These are phyloP conservation scores for Aspergillus costaricaensis DNA, from an alignment of 2,329 filamentous ascomycete species.

Conservation along the genomic window DNA sequence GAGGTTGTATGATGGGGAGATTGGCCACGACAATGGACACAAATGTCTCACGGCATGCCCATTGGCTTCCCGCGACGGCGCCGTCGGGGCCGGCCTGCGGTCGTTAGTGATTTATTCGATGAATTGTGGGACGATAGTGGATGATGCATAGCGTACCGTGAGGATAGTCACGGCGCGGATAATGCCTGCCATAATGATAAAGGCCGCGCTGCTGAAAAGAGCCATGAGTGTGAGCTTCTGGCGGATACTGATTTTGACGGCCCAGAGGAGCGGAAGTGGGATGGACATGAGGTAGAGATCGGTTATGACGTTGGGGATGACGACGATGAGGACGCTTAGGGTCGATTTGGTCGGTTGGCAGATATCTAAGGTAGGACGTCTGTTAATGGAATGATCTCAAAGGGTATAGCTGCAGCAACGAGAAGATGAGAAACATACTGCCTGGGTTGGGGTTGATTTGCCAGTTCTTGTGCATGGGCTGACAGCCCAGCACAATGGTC, in stretches of 20 bases:
- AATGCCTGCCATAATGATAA: slow-evolving; percentile 56
- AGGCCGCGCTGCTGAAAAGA: slow-evolving; percentile 57
- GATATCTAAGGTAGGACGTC: slow-evolving; percentile 32
- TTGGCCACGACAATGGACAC: slow-evolving; percentile 46
- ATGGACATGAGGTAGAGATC: slow-evolving; percentile 61
- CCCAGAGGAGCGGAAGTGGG: slow-evolving; percentile 59
- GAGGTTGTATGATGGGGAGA: slow-evolving; percentile 42
- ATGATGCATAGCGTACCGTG: slow-evolving; percentile 23
- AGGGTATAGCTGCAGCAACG: no score
- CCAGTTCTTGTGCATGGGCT: slow-evolving; percentile 58
- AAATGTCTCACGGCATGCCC: slow-evolving; percentile 47
- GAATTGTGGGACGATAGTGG: neutral
- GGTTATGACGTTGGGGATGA: slow-evolving; percentile 55
- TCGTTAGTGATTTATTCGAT: neutral
- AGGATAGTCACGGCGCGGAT: slow-evolving; percentile 54
- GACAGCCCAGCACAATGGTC: slow-evolving; percentile 55
- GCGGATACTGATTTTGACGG: slow-evolving; percentile 47
- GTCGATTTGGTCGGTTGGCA: slow-evolving; percentile 53
- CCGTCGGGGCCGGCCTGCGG: slow-evolving; percentile 35
- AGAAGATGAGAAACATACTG: slow-evolving; percentile 41
- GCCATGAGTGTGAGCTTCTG: slow-evolving; percentile 55
- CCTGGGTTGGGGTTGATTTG: slow-evolving; percentile 61
- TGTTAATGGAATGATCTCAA: neutral
- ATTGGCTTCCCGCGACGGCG: slow-evolving; percentile 40
- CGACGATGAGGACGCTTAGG: slow-evolving; percentile 50